Conservation (phyloP, 306 rosid species). For the Cicer chorassanicum region DNA sequence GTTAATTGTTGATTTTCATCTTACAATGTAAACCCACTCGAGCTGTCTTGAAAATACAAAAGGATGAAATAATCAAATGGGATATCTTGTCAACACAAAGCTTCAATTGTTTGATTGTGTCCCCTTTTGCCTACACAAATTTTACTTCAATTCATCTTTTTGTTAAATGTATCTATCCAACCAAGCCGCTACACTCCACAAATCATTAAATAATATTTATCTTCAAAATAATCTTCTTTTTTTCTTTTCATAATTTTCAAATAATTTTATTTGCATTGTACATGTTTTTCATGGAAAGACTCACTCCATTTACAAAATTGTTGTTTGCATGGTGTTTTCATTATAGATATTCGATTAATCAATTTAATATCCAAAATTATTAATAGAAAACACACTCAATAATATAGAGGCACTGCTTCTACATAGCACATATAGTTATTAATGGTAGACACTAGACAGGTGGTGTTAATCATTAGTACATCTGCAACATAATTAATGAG, state of each 20-base stretch:
- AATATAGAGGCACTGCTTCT: no score
- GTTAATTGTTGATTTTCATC: constrained; percentile 43
- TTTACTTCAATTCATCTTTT: constrained; percentile 29
- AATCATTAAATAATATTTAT: not conserved
- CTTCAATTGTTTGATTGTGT: constrained; percentile 56
- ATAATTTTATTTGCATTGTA: constrained; percentile 10
- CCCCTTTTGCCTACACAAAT: constrained; percentile 45
- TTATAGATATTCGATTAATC: no score
- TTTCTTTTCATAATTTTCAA: not conserved
- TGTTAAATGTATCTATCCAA: constrained; percentile 18
- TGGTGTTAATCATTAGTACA: constrained; percentile 11
- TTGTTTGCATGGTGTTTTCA: no score
- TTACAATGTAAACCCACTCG: constrained; percentile 66
- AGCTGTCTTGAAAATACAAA: constrained; percentile 77
- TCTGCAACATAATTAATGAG: constrained; percentile 38
- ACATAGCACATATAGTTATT: not conserved
- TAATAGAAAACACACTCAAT: no score
- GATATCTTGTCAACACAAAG: constrained; percentile 59
- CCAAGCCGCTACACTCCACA: not conserved
- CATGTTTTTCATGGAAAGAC: constrained; percentile 38
- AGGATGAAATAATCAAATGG: constrained; percentile 54
- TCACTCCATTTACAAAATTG: constrained; percentile 43
- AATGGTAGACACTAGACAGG: not conserved
- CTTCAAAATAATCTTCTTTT: constrained; percentile 8
- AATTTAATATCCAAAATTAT: no score